Conservation (phyloP, 2,329 filamentous ascomycete species). For the Cladosporium sphaerospermum region DNA sequence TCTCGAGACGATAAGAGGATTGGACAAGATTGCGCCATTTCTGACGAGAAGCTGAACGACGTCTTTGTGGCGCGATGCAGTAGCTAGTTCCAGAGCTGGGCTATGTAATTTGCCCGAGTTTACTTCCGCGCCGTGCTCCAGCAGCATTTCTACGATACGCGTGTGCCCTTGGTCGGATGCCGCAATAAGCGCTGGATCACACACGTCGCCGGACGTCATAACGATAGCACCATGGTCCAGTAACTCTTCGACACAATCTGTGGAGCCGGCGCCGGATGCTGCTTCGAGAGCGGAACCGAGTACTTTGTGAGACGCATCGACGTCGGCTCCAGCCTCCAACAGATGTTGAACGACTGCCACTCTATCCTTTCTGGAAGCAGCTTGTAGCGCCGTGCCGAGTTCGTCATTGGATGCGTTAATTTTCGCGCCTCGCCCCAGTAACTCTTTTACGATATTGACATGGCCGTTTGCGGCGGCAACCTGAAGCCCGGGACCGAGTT, state of each 20-base stretch:
- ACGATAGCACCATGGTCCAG: conserved; percentile 12
- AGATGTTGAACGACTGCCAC: background rate
- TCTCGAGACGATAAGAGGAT: too few relatives aligned
- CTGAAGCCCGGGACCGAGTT: too few relatives aligned
- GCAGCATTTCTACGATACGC: background rate
- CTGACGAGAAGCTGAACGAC: too few relatives aligned
- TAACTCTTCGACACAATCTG: background rate
- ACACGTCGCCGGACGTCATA: background rate
- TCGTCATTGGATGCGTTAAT: background rate
- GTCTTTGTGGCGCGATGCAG: too few relatives aligned
- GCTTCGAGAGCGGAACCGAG: too few relatives aligned
- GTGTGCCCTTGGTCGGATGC: background rate
- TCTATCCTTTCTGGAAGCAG: background rate
- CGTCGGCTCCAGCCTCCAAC: background rate
- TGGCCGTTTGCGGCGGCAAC: too few relatives aligned
- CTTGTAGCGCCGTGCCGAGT: background rate
- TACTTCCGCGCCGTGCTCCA: background rate
- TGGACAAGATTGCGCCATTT: too few relatives aligned
- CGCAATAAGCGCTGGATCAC: background rate
- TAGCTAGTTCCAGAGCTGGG: too few relatives aligned
- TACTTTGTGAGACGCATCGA: background rate
- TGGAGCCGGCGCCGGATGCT: too few relatives aligned
- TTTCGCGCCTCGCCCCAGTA: too few relatives aligned
- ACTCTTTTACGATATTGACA: too few relatives aligned
- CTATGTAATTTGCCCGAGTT: too few relatives aligned